Percentiles rank a stretch among this genome's conserved stretches.
Evolutionary conservation across 2,329 filamentous ascomycete genomes (phyloP).

Genomic region (Cladophialophora chaetospira): DNA sequence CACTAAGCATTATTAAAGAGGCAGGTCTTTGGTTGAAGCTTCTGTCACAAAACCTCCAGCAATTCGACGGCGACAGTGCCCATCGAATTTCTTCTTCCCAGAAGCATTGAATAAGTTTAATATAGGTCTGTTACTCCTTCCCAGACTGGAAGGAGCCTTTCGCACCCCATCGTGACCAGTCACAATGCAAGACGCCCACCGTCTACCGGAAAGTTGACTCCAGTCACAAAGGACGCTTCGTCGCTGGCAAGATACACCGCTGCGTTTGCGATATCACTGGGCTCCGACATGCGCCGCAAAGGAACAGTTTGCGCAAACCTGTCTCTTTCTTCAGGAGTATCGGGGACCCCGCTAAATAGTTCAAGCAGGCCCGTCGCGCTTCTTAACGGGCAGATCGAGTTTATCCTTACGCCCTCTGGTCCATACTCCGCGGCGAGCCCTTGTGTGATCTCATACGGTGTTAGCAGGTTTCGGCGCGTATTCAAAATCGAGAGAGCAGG

Average conservation of each 20-base stretch:
- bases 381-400: conserved; percentile 69
- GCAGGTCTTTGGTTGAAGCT: too few relatives aligned
- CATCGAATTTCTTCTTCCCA: too few relatives aligned
- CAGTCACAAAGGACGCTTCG: conserved; percentile 67
- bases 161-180: not conserved
- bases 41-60: too few relatives aligned
- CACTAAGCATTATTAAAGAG: too few relatives aligned
- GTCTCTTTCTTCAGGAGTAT: conserved; percentile 47
- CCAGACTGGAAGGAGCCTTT: not conserved
- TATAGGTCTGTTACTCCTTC: not conserved
- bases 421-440: conserved; percentile 71
- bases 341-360: conserved; percentile 41
- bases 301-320: conserved; percentile 48
- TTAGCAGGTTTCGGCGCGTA: not conserved
- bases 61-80: too few relatives aligned
- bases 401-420: conserved; percentile 70
- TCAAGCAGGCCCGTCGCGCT: conserved; percentile 61
- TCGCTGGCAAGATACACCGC: conserved; percentile 70
- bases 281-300: conserved; percentile 45
- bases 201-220: conserved; percentile 45
- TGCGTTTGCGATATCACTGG: conserved; percentile 68
- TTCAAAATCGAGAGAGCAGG: not conserved
- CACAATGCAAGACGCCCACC: conserved; percentile 34
- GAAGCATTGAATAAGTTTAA: not conserved
- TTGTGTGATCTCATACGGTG: conserved; percentile 13